phyloP scores from a whole-genome alignment of 2,329 filamentous ascomycete species.

The Escovopsis sp. region DNA sequence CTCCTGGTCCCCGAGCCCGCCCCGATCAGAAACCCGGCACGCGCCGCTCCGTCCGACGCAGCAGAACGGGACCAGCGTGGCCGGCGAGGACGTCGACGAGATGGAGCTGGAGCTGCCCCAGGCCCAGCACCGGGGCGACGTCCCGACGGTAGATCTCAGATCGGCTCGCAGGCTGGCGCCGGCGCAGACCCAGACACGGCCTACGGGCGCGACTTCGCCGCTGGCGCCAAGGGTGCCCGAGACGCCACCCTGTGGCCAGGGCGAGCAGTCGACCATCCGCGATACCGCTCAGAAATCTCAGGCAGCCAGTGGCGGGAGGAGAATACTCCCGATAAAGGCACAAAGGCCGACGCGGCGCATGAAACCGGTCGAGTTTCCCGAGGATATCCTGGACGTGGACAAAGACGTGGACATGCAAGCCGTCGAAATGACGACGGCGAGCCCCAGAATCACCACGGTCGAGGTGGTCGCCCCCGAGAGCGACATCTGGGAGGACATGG shows the following conservation, averaged over 20 bases:
- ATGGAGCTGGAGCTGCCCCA: slow-evolving; percentile 22
- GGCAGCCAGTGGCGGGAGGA: not conserved
- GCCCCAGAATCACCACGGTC: slow-evolving; percentile 12
- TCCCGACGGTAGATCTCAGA: slow-evolving; percentile 12
- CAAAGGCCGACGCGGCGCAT: slow-evolving; percentile 10
- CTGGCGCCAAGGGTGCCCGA: slow-evolving; percentile 1
- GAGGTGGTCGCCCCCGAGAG: no score
- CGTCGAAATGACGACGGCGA: slow-evolving; percentile 1
- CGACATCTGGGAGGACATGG: slow-evolving; percentile 12
- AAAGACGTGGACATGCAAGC: not conserved
- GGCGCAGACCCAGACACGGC: not conserved
- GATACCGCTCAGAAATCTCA: not conserved
- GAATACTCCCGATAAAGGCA: not conserved
- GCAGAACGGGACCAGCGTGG: no score
- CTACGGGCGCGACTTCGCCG: not conserved
- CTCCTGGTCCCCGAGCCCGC: no score
- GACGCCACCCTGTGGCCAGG: slow-evolving; percentile 21
- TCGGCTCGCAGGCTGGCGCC: slow-evolving; percentile 3
- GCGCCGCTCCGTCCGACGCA: no score
- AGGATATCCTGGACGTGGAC: no score
- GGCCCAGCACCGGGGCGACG: slow-evolving; percentile 9
- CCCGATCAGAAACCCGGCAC: no score
- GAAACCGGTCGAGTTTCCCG: slow-evolving; percentile 12
- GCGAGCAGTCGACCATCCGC: not conserved
- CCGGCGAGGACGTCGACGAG: slow-evolving; percentile 16